Conservation (phyloP, 2,329 filamentous ascomycete genomes). For the Stagonosporopsis rhizophila region DNA sequence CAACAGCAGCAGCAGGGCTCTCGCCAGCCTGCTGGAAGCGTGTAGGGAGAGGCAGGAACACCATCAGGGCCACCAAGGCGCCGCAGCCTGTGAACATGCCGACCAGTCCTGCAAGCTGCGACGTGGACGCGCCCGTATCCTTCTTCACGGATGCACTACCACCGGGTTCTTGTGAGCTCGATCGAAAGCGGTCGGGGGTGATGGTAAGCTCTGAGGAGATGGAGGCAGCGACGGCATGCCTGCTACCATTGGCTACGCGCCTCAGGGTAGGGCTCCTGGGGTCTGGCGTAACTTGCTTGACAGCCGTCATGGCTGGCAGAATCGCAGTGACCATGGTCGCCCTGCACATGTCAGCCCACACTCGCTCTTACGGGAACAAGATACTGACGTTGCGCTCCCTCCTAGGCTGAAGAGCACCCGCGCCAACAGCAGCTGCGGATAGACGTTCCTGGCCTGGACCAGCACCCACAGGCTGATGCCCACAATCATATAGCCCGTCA, state of each 20-base stretch:
- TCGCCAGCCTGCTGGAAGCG: conserved; percentile 77
- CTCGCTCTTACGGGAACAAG: neutral
- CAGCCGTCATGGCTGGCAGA: conserved; percentile 71
- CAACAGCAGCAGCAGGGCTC: conserved; percentile 76
- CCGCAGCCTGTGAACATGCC: conserved; percentile 93
- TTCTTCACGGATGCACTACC: conserved; percentile 23
- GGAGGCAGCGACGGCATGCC: conserved; percentile 69
- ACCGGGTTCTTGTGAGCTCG: conserved; percentile 32
- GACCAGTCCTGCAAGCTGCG: conserved; percentile 82
- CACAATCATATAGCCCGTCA: conserved; percentile 82
- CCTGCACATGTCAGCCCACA: conserved; percentile 38
- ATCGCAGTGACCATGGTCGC: conserved; percentile 97
- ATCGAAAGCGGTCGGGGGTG: conserved; percentile 64
- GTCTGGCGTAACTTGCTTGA: conserved; percentile 34
- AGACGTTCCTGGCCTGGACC: conserved; percentile 85
- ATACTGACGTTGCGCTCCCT: conserved; percentile 77
- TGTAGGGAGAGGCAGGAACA: conserved; percentile 89
- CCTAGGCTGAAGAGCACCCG: conserved; percentile 88
- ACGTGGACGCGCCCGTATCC: conserved; percentile 55
- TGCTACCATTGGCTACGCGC: conserved; percentile 45
- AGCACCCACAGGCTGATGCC: conserved; percentile 78
- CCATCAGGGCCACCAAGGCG: conserved; percentile 78
- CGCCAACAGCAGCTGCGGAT: conserved; percentile 85
- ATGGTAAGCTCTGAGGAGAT: conserved; percentile 78
- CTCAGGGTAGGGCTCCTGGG: conserved; percentile 35